Conservation (phyloP, 2,329 filamentous ascomycete species). For the Exophiala spinifera region DNA sequence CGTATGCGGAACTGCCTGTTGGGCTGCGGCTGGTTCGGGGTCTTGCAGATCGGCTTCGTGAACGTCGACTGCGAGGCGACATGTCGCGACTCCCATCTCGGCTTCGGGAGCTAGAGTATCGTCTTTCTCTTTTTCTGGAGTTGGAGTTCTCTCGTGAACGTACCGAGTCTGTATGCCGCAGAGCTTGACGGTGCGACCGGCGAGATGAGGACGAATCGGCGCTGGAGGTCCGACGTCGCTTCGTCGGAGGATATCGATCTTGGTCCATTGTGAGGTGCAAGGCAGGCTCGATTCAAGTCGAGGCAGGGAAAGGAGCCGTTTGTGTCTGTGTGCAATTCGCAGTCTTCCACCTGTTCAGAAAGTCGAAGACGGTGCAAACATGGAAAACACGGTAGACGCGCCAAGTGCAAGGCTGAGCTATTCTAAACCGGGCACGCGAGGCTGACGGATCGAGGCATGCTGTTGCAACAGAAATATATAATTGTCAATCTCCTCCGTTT, state of each 20-base stretch:
- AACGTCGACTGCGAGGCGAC: constrained; percentile 7
- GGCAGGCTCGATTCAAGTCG: too few species aligned
- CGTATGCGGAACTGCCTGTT: constrained; percentile 18
- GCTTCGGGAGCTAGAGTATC: constrained; percentile 21
- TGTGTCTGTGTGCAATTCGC: not conserved
- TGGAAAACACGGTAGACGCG: constrained; percentile 1
- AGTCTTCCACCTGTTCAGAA: too few species aligned
- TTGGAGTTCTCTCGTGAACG: constrained; percentile 8
- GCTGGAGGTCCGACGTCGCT: constrained; percentile 25
- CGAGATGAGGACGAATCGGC: constrained; percentile 18
- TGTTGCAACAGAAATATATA: not conserved
- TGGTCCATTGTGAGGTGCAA: constrained; percentile 9
- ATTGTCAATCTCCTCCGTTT: too few species aligned
- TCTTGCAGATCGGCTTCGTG: constrained; percentile 14
- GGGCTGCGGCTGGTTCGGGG: constrained; percentile 13
- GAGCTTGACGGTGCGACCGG: not conserved
- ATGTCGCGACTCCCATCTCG: constrained; percentile 6
- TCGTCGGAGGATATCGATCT: constrained; percentile 14
- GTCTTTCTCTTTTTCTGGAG: constrained; percentile 6
- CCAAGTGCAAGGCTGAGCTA: not conserved
- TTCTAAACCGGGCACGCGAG: not conserved
- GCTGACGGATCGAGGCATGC: not conserved
- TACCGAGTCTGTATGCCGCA: too few species aligned
- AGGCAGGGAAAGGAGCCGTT: not conserved
- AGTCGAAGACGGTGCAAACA: not conserved